Percentiles rank a stretch among this genome's conserved stretches.
Evolutionary conservation across 805 yeast species (phyloP).

Genomic region (Citeromyces nyonsensis): DNA sequence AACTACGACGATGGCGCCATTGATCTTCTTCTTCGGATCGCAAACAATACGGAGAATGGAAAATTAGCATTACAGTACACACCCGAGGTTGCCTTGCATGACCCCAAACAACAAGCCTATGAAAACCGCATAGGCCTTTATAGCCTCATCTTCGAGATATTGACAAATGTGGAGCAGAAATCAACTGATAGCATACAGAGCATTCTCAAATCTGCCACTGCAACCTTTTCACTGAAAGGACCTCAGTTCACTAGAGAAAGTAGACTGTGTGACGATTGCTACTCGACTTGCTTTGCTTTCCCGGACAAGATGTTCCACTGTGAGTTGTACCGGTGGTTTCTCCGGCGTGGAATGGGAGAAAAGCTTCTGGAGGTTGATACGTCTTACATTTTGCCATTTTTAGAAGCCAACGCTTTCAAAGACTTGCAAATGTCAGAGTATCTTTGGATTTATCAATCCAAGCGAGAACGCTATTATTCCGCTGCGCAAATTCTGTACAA

Average conservation of each 20-base stretch:
- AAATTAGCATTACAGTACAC: conserved; percentile 42
- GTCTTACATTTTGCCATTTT: conserved; percentile 62
- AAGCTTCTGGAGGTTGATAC: conserved; percentile 70
- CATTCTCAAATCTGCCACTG: conserved; percentile 13
- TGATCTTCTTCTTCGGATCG: conserved; percentile 64
- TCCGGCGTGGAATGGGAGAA: conserved; percentile 61
- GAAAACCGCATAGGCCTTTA: conserved; percentile 46
- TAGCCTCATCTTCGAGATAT: conserved; percentile 57
- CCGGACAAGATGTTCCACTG: conserved; percentile 82
- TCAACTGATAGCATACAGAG: conserved; percentile 26
- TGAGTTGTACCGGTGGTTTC: conserved; percentile 86
- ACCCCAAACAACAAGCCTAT: conserved; percentile 32
- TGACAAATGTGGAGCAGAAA: conserved; percentile 54
- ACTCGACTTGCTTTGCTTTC: conserved; percentile 56
- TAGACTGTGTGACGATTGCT: conserved; percentile 55
- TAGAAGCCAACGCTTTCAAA: conserved; percentile 48
- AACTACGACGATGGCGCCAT: conserved; percentile 79
- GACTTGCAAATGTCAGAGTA: conserved; percentile 67
- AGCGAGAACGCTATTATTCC: conserved; percentile 57
- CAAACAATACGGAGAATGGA: conserved; percentile 49
- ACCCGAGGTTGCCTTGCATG: conserved; percentile 24
- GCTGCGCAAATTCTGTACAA: conserved; percentile 76
- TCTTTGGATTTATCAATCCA: conserved; percentile 81
- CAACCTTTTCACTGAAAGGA: conserved; percentile 13
- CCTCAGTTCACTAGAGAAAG: conserved; percentile 26